phyloP scores from a whole-genome alignment of 345 rosid genomes.

The Salix udensis region DNA sequence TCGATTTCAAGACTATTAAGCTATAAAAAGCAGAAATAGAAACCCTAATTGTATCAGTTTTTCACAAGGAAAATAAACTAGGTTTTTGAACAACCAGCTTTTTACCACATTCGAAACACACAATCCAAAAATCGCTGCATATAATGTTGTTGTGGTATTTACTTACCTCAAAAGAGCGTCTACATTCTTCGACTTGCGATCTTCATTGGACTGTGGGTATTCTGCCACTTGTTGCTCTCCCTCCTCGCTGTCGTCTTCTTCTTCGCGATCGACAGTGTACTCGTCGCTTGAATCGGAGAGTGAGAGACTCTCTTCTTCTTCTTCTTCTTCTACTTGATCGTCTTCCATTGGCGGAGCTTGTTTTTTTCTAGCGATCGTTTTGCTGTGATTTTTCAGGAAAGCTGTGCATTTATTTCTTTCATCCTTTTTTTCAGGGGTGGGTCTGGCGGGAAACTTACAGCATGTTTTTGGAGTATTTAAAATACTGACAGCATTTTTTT shows the following conservation, averaged over 20 bases:
- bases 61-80: not conserved
- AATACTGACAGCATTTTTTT: no score
- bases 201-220: constrained; percentile 47
- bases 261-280: constrained; percentile 30
- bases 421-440: not conserved
- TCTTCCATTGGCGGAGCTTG: not conserved
- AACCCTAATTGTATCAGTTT: not conserved
- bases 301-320: constrained; percentile 30
- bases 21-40: not conserved
- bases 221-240: constrained; percentile 16
- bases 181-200: constrained; percentile 79
- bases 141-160: not conserved
- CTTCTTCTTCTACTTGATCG: constrained; percentile 39
- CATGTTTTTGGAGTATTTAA: no score
- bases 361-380: not conserved
- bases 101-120: not conserved
- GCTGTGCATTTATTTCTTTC: not conserved
- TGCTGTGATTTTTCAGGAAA: not conserved
- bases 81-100: not conserved
- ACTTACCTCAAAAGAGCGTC: constrained; percentile 78
- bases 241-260: constrained; percentile 12
- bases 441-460: not conserved
- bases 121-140: not conserved
- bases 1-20: not conserved
- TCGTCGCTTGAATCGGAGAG: constrained; percentile 54